Evolutionary conservation across 2,329 filamentous ascomycete genomes (phyloP), one percentile per base, ranked within the genome.

Genomic region (Cladophialophora carrionii): DNA sequence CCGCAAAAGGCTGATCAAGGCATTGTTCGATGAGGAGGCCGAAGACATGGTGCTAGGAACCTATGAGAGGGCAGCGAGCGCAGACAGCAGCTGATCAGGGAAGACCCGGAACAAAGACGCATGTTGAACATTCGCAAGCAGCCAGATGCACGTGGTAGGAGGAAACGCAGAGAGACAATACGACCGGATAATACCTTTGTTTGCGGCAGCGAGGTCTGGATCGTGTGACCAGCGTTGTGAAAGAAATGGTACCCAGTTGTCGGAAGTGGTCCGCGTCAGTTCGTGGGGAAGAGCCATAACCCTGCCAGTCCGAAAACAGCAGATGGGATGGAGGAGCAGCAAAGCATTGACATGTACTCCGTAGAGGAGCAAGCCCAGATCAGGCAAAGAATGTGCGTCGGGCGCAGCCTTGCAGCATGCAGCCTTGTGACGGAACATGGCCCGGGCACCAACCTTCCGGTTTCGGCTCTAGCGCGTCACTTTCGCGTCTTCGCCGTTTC

Each of bases 81-180:
- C 43, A 37, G 61, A 34, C 54, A 58, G 37, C 65, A 62, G 46
- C 26, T 51, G 65, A 55, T 37, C n/a, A 34, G 57, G 31, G 41
- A 43, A 34, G 57, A 43, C 56, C 24, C 58, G 57, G 34, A 49
- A 62, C 59, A 66, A 65, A 57, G 58, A 59, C 55, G 8, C 29
- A 20, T 14, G 54, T 14, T 26, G 48, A 48, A 17, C 31, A 32
- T 48, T 54, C 41, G 61, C 61, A 37, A 26, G 57, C 46, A 63
- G 56, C n/a, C 24, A 32, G 31, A 60, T 20, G 24, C 66, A 65
- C 61, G 63, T 63, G 66, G 57, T 29, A 37, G 32, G 34, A 63
- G 57, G 61, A 41, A 37, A 54, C 48, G 51, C 48, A 17, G 52
- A n/a, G 9, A 17, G 46, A 61, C 57, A 61, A 64, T 58, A 26